Base-by-base conservation (phyloP, 345 rosid genomes). In the Cochlearia excelsa region DNA sequence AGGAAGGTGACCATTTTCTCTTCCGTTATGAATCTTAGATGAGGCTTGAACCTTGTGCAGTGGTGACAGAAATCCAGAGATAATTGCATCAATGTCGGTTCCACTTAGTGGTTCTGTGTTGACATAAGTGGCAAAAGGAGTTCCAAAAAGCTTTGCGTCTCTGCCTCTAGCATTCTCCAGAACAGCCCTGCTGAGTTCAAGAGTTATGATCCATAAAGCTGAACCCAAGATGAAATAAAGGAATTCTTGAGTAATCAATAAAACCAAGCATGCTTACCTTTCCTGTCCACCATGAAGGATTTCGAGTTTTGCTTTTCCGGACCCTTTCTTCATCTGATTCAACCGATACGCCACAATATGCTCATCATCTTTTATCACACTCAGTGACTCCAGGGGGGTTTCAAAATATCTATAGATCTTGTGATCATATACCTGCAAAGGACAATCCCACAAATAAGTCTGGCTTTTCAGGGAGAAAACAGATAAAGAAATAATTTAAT, bases 291-390 rank as follows among this genome's bases (percentile, higher is more conserved):
- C 82, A 72, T 84, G 86, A 64, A 80, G 71, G 51, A 93, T 73
- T 81, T 82, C 90, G 28, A 93, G 68, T 68, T 73, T 93, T 54
- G 54, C 78, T 70, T 81, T 85, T 49, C 91, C 85, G 9, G 61
- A 51, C 63, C 65, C 78, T 61, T 78, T 84, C 42, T 60, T 80
- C 30, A 75, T 69, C 65, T 87, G 70, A 10, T 58, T 71, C 3
- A 71, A 51, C 48, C 90, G 82, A 65, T 85, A 93, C 4, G 99
- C 99, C 60, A 86, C 99, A 54, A 93, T 74, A 76, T 70, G 86
- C 59, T 93, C 97, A 60, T 89, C 90, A 59, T 93, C 95, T 68
- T 89, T 93, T 71, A 89, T 81, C 60, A 79, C 67, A 59, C 61
- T 55, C 66, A 93, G 66, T 57, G 77, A 68, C 57, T 83, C 94